phyloP scores from a whole-genome alignment of 2,329 filamentous ascomycete genomes.

The Trichoderma asperellum region DNA sequence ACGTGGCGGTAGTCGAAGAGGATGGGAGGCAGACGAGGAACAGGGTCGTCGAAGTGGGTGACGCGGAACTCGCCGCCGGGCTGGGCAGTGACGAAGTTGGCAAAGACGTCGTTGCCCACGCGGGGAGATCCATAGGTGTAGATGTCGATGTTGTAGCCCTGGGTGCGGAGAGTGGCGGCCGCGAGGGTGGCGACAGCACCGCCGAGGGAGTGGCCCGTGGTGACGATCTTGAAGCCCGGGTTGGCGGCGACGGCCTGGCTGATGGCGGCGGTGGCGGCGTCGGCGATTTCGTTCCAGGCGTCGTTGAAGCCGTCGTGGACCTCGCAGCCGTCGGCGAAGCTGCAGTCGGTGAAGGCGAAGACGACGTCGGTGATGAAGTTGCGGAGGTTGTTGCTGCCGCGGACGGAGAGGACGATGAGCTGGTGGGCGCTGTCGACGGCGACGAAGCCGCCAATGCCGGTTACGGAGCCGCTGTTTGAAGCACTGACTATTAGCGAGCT shows the following conservation, averaged over 20 bases:
- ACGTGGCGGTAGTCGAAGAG: slow-evolving; percentile 66
- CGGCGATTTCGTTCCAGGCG: slow-evolving; percentile 60
- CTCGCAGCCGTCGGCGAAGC: slow-evolving; percentile 48
- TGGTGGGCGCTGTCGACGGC: slow-evolving; percentile 52
- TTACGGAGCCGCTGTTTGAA: slow-evolving; percentile 43
- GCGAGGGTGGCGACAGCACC: slow-evolving; percentile 66
- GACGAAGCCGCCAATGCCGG: slow-evolving; percentile 56
- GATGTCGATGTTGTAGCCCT: slow-evolving; percentile 54
- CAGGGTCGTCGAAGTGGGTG: slow-evolving; percentile 69
- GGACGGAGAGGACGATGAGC: slow-evolving; percentile 63
- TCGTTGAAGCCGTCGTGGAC: slow-evolving; percentile 62
- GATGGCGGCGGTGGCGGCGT: slow-evolving; percentile 49
- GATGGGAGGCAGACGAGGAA: slow-evolving; percentile 68
- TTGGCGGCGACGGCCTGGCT: slow-evolving; percentile 48
- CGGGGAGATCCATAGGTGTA: slow-evolving; percentile 72
- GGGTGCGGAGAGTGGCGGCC: slow-evolving; percentile 57
- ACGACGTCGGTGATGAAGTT: slow-evolving; percentile 65
- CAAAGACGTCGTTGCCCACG: slow-evolving; percentile 61
- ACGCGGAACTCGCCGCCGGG: slow-evolving; percentile 62
- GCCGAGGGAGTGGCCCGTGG: slow-evolving; percentile 72
- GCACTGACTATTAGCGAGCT: slow-evolving; percentile 14
- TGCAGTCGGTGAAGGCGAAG: slow-evolving; percentile 39
- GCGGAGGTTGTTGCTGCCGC: slow-evolving; percentile 60
- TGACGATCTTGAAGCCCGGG: slow-evolving; percentile 57
- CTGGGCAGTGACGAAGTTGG: slow-evolving; percentile 57